These are phyloP conservation scores for Cercospora nicotianae DNA, from an alignment of 2,329 filamentous ascomycete genomes.

Conservation along the genomic window DNA sequence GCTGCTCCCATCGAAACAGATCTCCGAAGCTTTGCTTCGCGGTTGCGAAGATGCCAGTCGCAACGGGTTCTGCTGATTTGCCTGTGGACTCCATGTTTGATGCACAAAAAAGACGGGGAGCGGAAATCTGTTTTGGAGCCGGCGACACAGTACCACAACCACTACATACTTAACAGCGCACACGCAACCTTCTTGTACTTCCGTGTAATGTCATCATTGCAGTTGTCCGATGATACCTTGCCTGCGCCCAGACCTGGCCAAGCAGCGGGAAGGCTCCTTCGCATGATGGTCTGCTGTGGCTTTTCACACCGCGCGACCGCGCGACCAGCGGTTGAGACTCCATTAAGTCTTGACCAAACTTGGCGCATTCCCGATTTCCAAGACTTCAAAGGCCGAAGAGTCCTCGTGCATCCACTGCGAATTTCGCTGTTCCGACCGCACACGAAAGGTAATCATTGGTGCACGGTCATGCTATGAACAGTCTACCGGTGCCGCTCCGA, in stretches of 20 bases:
- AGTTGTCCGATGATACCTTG: conserved; percentile 12
- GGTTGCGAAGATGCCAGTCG: conserved; percentile 63
- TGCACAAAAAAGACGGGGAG: neutral
- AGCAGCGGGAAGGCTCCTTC: neutral
- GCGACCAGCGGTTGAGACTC: conserved; percentile 7
- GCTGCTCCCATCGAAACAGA: conserved; percentile 72
- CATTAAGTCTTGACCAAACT: conserved; percentile 6
- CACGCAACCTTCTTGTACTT: conserved; percentile 4
- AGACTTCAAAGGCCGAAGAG: conserved; percentile 1
- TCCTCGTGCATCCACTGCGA: conserved; percentile 8
- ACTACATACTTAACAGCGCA: conserved; percentile 1
- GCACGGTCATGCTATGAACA: neutral
- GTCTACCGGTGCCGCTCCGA: conserved; percentile 6
- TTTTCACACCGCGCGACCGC: conserved; percentile 4
- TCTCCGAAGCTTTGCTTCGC: conserved; percentile 65
- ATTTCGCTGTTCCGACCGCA: neutral
- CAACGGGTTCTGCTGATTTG: conserved; percentile 63
- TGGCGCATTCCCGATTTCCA: neutral
- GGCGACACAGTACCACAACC: conserved; percentile 1
- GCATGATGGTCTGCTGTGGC: neutral
- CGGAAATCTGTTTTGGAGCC: neutral
- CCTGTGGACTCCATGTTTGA: conserved; percentile 32
- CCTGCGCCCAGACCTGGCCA: conserved; percentile 21
- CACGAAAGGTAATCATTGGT: neutral
- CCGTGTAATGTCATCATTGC: conserved; percentile 12